Conservation (phyloP, 352 stramenopile species). For the Pythium plurisporium region DNA sequence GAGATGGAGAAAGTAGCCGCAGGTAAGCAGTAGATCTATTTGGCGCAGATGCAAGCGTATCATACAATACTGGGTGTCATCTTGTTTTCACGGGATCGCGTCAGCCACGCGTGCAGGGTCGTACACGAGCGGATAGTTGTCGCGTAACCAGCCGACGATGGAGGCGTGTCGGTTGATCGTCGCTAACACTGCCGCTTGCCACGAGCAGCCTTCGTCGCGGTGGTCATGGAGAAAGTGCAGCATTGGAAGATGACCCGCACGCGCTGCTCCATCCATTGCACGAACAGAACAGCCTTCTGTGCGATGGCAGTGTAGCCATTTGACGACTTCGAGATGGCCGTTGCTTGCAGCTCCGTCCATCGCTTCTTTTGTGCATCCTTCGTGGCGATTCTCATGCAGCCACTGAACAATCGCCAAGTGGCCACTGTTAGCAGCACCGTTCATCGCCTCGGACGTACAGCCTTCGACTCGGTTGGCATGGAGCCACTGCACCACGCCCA, state of each 20-base stretch:
- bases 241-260: conserved; percentile 1
- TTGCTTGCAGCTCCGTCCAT: conserved; percentile 13
- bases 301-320: conserved; percentile 17
- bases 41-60: too few relatives aligned
- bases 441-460: conserved; percentile 16
- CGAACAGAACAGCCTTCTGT: conserved; percentile 11
- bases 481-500: conserved; percentile 18
- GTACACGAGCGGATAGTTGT: conserved; percentile 1
- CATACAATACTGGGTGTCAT: too few relatives aligned
- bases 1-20: conserved; percentile 16
- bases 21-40: too few relatives aligned
- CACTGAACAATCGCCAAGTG: conserved; percentile 14
- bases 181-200: background rate
- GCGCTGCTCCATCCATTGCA: conserved; percentile 11
- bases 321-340: conserved; percentile 2
- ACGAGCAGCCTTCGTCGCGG: conserved; percentile 10
- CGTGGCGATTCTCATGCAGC: conserved; percentile 12
- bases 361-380: conserved; percentile 13
- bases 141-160: conserved; percentile 4
- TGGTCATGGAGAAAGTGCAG: conserved; percentile 7
- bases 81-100: too few relatives aligned
- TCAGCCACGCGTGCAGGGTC: background rate
- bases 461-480: conserved; percentile 13
- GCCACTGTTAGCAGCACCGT: conserved; percentile 8
- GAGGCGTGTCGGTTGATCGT: background rate